Percentiles rank a stretch among this genome's conserved stretches.
phyloP scores from a whole-genome alignment of 805 yeast genomes.

The Barnettozyma vustinii region DNA sequence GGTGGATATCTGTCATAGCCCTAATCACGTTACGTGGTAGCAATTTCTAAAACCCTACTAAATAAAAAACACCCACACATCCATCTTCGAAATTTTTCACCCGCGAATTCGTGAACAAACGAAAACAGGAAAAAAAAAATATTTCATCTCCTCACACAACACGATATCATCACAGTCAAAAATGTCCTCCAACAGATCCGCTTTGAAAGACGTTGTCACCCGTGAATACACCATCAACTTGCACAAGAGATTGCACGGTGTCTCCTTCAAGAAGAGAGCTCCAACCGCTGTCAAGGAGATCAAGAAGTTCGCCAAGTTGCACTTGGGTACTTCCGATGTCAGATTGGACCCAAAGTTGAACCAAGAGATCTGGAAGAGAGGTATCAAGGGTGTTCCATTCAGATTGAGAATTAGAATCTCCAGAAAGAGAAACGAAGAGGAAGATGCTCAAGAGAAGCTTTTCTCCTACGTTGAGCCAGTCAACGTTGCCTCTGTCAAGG shows the following conservation, averaged over 20 bases:
- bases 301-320: constrained; percentile 96
- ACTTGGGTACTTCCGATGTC: constrained; percentile 99
- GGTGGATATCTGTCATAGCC: not conserved
- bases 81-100: constrained; percentile 9
- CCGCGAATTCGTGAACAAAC: constrained; percentile 1
- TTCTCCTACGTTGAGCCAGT: constrained; percentile 98
- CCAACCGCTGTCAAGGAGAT: constrained; percentile 99
- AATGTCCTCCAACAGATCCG: constrained; percentile 56
- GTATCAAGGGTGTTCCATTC: constrained; percentile 98
- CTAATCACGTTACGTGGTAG: not conserved
- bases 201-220: constrained; percentile 98
- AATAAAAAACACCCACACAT: constrained; percentile 14
- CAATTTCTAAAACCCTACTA: not conserved
- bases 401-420: constrained; percentile 98
- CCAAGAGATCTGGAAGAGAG: constrained; percentile 99
- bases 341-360: constrained; percentile 98
- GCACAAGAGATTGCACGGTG: constrained; percentile 99
- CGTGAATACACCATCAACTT: constrained; percentile 99
- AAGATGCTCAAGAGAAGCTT: constrained; percentile 96
- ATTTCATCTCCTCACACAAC: constrained; percentile 5
- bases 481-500: constrained; percentile 90
- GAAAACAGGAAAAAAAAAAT: constrained; percentile 1
- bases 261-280: constrained; percentile 99
- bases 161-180: constrained; percentile 7
- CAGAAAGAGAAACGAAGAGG: constrained; percentile 99